Base-by-base conservation (phyloP, 2,329 filamentous ascomycete genomes). In the Aspergillus clavatus region DNA sequence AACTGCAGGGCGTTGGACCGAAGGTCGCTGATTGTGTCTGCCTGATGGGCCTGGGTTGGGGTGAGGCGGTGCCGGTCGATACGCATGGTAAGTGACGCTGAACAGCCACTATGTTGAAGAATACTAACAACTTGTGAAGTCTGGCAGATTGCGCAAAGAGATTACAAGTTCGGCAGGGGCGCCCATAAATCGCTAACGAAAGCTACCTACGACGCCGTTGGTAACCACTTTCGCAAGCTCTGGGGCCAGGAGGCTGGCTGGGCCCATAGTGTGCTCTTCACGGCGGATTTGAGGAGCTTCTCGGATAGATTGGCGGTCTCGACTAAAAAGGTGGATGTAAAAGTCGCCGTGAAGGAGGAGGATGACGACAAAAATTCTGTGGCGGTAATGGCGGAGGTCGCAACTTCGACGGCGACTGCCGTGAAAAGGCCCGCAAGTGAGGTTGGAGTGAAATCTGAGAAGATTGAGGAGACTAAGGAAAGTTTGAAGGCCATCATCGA, bases 1-100 rank as follows among this genome's bases (percentile, higher is more conserved):
- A 78, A 5, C 75, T 98, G 18, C 82, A 89, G 46, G 93, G 93
- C 1, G 94, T 98, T 5, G 93, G 93, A 0, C 93, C 94, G 1
- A 98, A 98, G 66, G 93, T 98, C 0, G 87, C 93, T 5, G 94
- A 98, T 65, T 98, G 94, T 62, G 90, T 97, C 6, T 95, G 87
- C 62, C 73, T 98, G 16, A 96, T 98, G 86, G 94, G 94, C 0
- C 72, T 98, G 11, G 91, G 90, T 22, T 98, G 94, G 91, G 86
- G 86, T 24, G 91, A 97, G 68, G 84, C 90, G 2, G 90, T 98
- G 1, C 93, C 93, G 0, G 87, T 98, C 24, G 93, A 98, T 67
- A 98, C 94, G 1, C 94, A 98, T 69, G 79, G 75, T 78, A 56
- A 61, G 67, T 57, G 40, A 14, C 27, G 23, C 3, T 23, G 7